These are phyloP conservation scores for Jasminum sambac DNA, from an alignment of 257 asterid genomes.

Conservation along the genomic window DNA sequence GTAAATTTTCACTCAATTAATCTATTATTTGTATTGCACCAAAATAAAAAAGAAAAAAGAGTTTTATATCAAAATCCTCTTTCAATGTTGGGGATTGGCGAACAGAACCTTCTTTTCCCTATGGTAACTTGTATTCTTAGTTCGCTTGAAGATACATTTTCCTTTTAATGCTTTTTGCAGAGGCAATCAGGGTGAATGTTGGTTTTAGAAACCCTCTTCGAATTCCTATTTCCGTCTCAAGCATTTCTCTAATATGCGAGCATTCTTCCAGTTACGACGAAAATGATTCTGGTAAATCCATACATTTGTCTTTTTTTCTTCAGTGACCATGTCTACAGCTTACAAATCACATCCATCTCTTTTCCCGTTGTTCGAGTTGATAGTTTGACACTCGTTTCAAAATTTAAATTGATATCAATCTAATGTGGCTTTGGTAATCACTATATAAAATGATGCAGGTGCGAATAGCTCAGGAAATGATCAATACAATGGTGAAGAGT, in stretches of 20 bases:
- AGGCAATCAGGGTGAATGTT: conserved; percentile 74
- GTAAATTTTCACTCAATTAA: conserved; percentile 6
- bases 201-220: conserved; percentile 90
- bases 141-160: conserved; percentile 20
- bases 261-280: conserved; percentile 53
- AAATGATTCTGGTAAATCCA: conserved; percentile 52
- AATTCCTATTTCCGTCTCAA: conserved; percentile 80
- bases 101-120: conserved; percentile 1
- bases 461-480: conserved; percentile 47
- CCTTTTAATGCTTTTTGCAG: conserved; percentile 48
- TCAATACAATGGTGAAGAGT: conserved; percentile 41
- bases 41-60: background rate
- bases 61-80: conserved; percentile 17
- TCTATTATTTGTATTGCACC: conserved; percentile 2
- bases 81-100: conserved; percentile 1
- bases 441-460: conserved; percentile 48
- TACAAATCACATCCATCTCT: conserved; percentile 1
- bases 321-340: background rate
- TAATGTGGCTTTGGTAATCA: conserved; percentile 25
- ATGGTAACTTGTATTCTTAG: conserved; percentile 22
- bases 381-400: conserved; percentile 11
- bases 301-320: conserved; percentile 13
- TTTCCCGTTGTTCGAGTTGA: conserved; percentile 1
- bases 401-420: conserved; percentile 9
- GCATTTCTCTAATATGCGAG: conserved; percentile 73